Conservation (phyloP, 1,284 basidiomycete genomes). For the Ganoderma leucocontextum region DNA sequence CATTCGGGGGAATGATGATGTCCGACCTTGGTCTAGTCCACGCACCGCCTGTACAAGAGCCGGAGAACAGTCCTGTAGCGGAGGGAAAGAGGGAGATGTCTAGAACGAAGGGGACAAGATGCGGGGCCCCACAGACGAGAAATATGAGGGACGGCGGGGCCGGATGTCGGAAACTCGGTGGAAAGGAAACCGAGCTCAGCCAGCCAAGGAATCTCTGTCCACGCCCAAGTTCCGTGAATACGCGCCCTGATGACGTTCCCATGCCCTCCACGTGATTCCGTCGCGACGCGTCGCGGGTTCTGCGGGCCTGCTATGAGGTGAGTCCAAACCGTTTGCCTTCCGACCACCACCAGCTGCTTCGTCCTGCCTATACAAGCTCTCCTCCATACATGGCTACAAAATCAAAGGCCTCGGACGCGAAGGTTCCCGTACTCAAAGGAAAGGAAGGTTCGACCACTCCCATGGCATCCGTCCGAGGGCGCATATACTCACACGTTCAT, state of each 20-base stretch:
- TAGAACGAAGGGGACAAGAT: background rate
- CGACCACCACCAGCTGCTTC: background rate
- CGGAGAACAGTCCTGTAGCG: background rate
- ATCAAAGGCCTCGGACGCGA: conserved; percentile 54
- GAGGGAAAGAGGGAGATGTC: background rate
- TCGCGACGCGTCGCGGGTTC: conserved; percentile 7
- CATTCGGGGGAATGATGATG: conserved; percentile 52
- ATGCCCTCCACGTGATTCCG: background rate
- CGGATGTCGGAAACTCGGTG: conserved; percentile 9
- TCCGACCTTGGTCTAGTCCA: conserved; percentile 1
- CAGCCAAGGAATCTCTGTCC: background rate
- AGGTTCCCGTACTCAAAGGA: conserved; percentile 71
- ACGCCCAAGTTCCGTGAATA: background rate
- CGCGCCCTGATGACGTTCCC: conserved; percentile 2
- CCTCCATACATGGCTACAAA: conserved; percentile 37
- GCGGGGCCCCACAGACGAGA: conserved; percentile 8
- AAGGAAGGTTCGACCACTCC: conserved; percentile 60
- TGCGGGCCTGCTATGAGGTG: background rate
- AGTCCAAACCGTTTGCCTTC: background rate
- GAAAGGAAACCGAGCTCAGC: background rate
- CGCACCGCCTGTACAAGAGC: conserved; percentile 2
- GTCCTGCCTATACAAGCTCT: background rate
- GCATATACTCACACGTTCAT: conserved; percentile 12
- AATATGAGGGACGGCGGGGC: background rate
- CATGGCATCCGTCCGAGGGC: background rate